Base-by-base conservation (phyloP, 2,329 filamentous ascomycete species). In the Cladosporium sp. region DNA sequence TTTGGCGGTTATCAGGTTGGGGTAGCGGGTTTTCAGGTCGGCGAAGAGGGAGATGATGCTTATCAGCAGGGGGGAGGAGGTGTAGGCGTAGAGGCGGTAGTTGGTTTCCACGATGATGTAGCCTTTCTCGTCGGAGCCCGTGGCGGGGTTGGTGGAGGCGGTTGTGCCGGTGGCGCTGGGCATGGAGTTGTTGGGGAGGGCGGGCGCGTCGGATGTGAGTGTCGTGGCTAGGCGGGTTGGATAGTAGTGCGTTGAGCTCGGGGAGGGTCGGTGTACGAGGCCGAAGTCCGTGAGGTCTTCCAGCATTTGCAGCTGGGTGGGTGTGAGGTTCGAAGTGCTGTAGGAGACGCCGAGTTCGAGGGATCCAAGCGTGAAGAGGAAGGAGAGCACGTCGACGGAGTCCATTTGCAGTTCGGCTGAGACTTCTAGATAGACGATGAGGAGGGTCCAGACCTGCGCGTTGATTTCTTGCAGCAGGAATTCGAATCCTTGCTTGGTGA, bases 81-180 rank as follows among this genome's bases (percentile, higher is more conserved):
- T 97, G 73, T 99, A 99, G 27, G 93, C 93, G 73, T 99, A 99
- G 59, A 99, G 74, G 20, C 93, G 88, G 73, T 96, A 97, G 72
- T 99, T 99, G 7, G 93, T 99, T 74, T 99, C 93, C 58, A 99
- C 82, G 62, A 99, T 91, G 65, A 99, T 89, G 73, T 89, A 93
- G 56, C 91, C 91, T 62, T 84, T 84, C 43, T 79, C 73, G 47
- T 69, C 63, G 1, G 69, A 61, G 19, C 69, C 70, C 57, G 59
- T 59, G 41, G 51, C 64, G 30, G 58, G 52, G 34, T 50, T 53
- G 11, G 62, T 51, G 44, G 64, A 59, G 51, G 60, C 58, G 55
- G 54, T 50, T 30, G 57, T 67, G n/a, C 73, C 71, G 1, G 83
- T 78, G 7, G 85, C 85, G 37, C 85, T 85, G 24, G 83, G 77